Conservation (phyloP, 257 asterid species). For the Scutellaria galericulata region DNA sequence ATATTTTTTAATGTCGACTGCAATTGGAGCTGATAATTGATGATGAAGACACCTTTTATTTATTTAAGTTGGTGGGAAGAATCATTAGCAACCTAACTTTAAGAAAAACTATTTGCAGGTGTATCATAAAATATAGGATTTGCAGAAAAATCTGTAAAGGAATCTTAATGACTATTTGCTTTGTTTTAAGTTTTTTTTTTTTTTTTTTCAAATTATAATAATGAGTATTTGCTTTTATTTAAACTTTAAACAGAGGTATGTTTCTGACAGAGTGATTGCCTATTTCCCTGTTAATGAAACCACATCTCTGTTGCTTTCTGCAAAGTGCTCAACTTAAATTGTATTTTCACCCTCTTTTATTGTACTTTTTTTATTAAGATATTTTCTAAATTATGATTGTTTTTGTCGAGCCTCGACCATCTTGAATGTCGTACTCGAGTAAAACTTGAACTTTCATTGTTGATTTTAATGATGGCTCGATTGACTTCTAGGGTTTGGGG, state of each 20-base stretch:
- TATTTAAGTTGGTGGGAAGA: slow-evolving; percentile 62
- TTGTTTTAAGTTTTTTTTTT: not conserved
- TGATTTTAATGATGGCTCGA: too few relatives aligned
- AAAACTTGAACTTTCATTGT: not conserved
- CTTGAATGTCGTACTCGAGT: not conserved
- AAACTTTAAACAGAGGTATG: slow-evolving; percentile 25
- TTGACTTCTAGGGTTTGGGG: too few relatives aligned
- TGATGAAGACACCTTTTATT: slow-evolving; percentile 40
- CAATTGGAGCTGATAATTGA: slow-evolving; percentile 50
- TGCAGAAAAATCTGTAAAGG: slow-evolving; percentile 32
- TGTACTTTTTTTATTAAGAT: slow-evolving; percentile 15
- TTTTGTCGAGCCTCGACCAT: too few relatives aligned
- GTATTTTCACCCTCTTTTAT: slow-evolving; percentile 23
- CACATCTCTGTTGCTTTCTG: slow-evolving; percentile 36
- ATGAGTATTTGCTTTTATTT: slow-evolving; percentile 8
- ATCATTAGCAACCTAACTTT: slow-evolving; percentile 53
- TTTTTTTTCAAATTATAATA: not conserved
- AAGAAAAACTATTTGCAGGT: slow-evolving; percentile 38
- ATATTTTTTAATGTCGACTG: slow-evolving; percentile 15
- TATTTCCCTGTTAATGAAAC: slow-evolving; percentile 12
- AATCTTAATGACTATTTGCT: slow-evolving; percentile 37
- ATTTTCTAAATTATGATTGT: not conserved
- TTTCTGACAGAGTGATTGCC: slow-evolving; percentile 30
- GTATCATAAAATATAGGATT: slow-evolving; percentile 36
- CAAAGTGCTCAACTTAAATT: slow-evolving; percentile 37